phyloP scores from a whole-genome alignment of 306 rosid species.

The Quercus alba region DNA sequence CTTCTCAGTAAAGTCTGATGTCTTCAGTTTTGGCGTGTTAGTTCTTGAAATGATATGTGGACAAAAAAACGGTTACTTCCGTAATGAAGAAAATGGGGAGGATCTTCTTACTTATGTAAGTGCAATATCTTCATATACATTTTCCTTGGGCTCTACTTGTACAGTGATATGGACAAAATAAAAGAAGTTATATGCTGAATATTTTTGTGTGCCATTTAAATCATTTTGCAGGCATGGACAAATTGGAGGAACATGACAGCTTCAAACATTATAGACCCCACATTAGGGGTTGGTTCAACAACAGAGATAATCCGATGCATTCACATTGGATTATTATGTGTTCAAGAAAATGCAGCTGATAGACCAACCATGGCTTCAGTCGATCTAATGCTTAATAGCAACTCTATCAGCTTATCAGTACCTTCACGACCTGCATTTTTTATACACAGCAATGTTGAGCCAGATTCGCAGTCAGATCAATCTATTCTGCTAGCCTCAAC shows the following conservation, averaged over 20 bases:
- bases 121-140: no score
- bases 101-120: no score
- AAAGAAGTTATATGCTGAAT: no score
- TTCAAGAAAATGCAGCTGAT: conserved; percentile 6
- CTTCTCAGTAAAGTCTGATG: no score
- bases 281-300: neutral
- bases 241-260: neutral
- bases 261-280: neutral
- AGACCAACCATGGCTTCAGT: conserved; percentile 20
- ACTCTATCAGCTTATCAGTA: neutral
- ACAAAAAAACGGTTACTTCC: no score
- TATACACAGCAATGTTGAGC: neutral
- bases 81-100: no score
- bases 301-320: conserved; percentile 17
- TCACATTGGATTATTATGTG: conserved; percentile 19
- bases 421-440: neutral
- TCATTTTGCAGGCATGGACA: conserved; percentile 9
- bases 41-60: no score
- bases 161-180: no score
- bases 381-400: conserved; percentile 9
- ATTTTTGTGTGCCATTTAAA: neutral
- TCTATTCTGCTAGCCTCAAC: neutral
- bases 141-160: no score
- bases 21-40: no score
- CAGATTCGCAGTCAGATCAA: neutral